Percentiles rank a stretch among this genome's conserved stretches.
Evolutionary conservation across 164 flowering plant genomes (phyloP).

Genomic region (Vitis vinifera): ASM3070453v1 NC_081816.1:10104001-10104500

Average conservation of each 20-base stretch:
- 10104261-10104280: slow-evolving; percentile 96
- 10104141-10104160: too few species aligned
- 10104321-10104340: slow-evolving; percentile 57
- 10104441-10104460: too few species aligned
- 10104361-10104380: slow-evolving; percentile 64
- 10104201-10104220: slow-evolving; percentile 46
- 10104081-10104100: slow-evolving; percentile 57
- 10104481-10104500: too few species aligned
- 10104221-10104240: slow-evolving; percentile 90
- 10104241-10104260: slow-evolving; percentile 71
- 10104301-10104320: slow-evolving; percentile 98
- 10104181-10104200: too few species aligned
- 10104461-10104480: too few species aligned
- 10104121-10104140: too few species aligned
- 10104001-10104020: slow-evolving; percentile 69
- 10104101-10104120: slow-evolving; percentile 28
- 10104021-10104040: slow-evolving; percentile 74
- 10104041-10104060: slow-evolving; percentile 88
- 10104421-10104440: slow-evolving; percentile 48
- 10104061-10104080: slow-evolving; percentile 78
- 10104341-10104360: slow-evolving; percentile 86
- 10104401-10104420: slow-evolving; percentile 74
- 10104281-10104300: slow-evolving; percentile 99
- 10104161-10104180: too few species aligned
- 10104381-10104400: slow-evolving; percentile 63